Evolutionary conservation across 805 yeast genomes (phyloP).

Genomic region (Cephaloascus albidus): DNA sequence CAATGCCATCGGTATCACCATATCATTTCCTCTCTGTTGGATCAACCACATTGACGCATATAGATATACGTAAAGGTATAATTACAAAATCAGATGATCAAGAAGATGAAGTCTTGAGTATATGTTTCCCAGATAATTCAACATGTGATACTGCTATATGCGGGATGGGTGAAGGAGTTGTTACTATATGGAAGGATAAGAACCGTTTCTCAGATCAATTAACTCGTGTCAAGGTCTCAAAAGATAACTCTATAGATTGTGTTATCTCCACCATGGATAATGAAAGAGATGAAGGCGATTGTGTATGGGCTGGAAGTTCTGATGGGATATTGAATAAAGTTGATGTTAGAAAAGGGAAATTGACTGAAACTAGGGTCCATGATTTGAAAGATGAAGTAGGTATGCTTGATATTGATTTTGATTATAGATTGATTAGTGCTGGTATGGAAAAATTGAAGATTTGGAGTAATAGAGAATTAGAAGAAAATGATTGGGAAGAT

Average conservation of each 20-base stretch:
- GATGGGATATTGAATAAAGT: constrained; percentile 67
- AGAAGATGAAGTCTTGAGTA: constrained; percentile 82
- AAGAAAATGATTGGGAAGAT: constrained; percentile 16
- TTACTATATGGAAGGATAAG: constrained; percentile 78
- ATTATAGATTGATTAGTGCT: constrained; percentile 70
- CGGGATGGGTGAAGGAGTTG: constrained; percentile 86
- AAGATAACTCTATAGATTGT: constrained; percentile 67
- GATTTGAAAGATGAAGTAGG: constrained; percentile 66
- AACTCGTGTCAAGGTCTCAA: constrained; percentile 59
- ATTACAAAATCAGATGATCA: constrained; percentile 74
- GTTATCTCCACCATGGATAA: constrained; percentile 47
- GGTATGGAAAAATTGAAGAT: constrained; percentile 77
- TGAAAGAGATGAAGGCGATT: constrained; percentile 35
- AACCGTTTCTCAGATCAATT: constrained; percentile 72
- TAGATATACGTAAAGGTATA: constrained; percentile 71
- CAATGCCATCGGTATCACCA: constrained; percentile 60
- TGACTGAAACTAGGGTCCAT: constrained; percentile 60
- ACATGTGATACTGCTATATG: constrained; percentile 60
- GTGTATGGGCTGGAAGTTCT: constrained; percentile 73
- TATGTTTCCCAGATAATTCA: constrained; percentile 56
- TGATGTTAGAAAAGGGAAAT: constrained; percentile 53
- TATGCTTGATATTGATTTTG: constrained; percentile 67
- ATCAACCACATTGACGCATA: constrained; percentile 67
- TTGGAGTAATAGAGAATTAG: constrained; percentile 42
- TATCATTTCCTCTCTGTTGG: constrained; percentile 78